A percentile compares a stretch with the other conserved stretches of the same genome.
These are phyloP conservation scores for Cordyceps javanica DNA, from an alignment of 2,329 filamentous ascomycete genomes.

Conservation along the genomic window DNA sequence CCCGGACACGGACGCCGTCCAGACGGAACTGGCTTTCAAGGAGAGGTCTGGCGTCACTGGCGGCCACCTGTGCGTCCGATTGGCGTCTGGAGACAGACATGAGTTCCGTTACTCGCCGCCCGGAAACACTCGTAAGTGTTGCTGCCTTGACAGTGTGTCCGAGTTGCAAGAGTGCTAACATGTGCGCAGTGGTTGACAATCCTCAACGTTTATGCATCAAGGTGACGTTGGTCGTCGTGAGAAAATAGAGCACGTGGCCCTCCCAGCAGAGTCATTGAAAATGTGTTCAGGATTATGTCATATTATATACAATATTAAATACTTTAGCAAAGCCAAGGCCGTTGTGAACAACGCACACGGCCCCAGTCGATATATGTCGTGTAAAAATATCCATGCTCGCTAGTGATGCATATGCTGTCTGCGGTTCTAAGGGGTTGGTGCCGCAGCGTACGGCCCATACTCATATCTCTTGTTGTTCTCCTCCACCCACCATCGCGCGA, in stretches of 20 bases:
- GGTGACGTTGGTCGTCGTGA: constrained; percentile 5
- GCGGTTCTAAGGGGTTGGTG: background rate
- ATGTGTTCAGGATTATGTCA: background rate
- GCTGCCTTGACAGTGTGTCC: background rate
- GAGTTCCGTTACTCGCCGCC: constrained; percentile 39
- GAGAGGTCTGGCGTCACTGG: constrained; percentile 25
- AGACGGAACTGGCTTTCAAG: constrained; percentile 31
- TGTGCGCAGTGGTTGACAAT: background rate
- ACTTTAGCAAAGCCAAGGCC: background rate
- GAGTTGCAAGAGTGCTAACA: background rate
- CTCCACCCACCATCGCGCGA: constrained; percentile 30
- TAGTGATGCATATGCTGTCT: background rate
- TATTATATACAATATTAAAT: constrained; percentile 1
- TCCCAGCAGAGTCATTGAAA: background rate
- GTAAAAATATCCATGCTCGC: constrained; percentile 5
- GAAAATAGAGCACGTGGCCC: background rate
- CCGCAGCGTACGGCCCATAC: constrained; percentile 18
- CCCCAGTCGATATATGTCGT: background rate
- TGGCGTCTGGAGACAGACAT: constrained; percentile 29
- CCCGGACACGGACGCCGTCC: constrained; percentile 32
- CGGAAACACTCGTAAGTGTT: constrained; percentile 28
- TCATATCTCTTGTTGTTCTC: constrained; percentile 31
- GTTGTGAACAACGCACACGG: background rate
- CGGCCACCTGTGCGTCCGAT: constrained; percentile 34
- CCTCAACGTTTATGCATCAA: constrained; percentile 6